These are phyloP conservation scores for Monascus ruber DNA, from an alignment of 2,329 filamentous ascomycete species.

Conservation along the genomic window DNA sequence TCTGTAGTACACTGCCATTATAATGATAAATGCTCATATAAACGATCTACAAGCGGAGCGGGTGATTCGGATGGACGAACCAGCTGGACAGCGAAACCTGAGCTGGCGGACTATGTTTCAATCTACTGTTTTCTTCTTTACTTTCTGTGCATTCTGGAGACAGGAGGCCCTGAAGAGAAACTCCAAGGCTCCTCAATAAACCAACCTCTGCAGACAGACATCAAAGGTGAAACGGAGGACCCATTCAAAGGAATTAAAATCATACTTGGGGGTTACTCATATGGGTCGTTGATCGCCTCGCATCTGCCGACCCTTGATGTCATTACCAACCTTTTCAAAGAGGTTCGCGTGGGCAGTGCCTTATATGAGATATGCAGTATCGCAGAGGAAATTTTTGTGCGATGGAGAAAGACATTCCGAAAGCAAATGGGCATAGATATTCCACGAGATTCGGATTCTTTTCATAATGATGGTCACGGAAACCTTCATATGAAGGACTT, in stretches of 20 bases:
- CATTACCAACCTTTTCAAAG: conserved; percentile 50
- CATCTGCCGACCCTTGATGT: conserved; percentile 51
- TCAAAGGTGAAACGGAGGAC: conserved; percentile 24
- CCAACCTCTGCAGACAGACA: background rate
- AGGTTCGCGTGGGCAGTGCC: conserved; percentile 43
- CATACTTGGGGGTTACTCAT: conserved; percentile 74
- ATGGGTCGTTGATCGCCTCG: conserved; percentile 71
- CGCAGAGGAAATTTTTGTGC: conserved; percentile 55
- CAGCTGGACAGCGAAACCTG: conserved; percentile 75
- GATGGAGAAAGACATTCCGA: conserved; percentile 43
- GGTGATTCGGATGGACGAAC: conserved; percentile 63
- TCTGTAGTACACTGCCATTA: background rate
- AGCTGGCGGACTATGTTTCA: conserved; percentile 71
- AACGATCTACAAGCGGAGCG: conserved; percentile 51
- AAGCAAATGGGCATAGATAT: background rate
- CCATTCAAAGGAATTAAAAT: conserved; percentile 20
- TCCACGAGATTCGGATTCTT: background rate
- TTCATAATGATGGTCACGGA: conserved; percentile 2
- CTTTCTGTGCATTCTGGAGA: conserved; percentile 54
- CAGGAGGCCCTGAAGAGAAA: conserved; percentile 1
- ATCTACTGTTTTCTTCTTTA: conserved; percentile 68
- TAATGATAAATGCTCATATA: conserved; percentile 9
- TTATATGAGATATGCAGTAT: conserved; percentile 59
- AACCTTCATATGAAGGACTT: conserved; percentile 4
- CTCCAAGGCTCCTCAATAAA: background rate